Conservation (phyloP, 345 rosid species). For the Excoecaria agallocha region DNA sequence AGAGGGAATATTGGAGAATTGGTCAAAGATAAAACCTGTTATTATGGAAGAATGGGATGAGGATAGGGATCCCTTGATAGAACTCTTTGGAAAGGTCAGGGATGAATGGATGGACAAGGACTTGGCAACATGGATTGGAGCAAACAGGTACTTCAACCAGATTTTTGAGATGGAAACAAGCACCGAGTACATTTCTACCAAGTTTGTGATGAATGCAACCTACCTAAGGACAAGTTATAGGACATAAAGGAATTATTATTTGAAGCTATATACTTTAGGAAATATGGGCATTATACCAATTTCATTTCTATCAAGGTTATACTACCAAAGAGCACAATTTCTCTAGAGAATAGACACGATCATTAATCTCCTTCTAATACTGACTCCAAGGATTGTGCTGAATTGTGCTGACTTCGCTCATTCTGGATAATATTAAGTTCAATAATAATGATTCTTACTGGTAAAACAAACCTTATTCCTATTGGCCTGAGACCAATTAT, state of each 20-base stretch:
- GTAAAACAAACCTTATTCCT: background rate
- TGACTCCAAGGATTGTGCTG: background rate
- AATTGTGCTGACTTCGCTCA: background rate
- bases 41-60: slow-evolving; percentile 85
- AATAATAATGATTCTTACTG: no score
- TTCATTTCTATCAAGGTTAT: background rate
- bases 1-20: slow-evolving; percentile 64
- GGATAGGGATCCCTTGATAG: slow-evolving; percentile 57
- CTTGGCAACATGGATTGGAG: slow-evolving; percentile 79
- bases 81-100: slow-evolving; percentile 81
- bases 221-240: background rate
- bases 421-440: background rate
- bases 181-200: background rate
- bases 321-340: background rate
- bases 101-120: slow-evolving; percentile 87
- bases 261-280: background rate
- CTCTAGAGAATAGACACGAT: background rate
- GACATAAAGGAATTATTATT: slow-evolving; percentile 4
- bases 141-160: slow-evolving; percentile 60
- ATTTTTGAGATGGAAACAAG: background rate
- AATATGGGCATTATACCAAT: background rate
- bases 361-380: background rate
- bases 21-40: slow-evolving; percentile 75
- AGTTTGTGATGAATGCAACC: background rate
- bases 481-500: background rate